phyloP scores from a whole-genome alignment of 352 stramenopile species.

The Phytophthora megakarya region DNA sequence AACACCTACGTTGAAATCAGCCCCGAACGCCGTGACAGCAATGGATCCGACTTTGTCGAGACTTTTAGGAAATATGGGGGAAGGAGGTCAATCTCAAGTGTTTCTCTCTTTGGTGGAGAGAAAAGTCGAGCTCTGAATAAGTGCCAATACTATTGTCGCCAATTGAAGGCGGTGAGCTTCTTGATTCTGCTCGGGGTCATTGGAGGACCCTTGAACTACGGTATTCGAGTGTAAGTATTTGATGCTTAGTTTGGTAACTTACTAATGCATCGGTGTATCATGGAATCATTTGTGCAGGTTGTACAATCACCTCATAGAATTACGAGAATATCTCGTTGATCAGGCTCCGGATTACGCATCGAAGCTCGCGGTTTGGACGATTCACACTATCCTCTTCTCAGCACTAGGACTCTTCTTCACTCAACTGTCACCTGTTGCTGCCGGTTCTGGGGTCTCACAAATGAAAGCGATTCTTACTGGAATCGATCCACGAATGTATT shows the following conservation, averaged over 20 bases:
- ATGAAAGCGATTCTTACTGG: constrained; percentile 91
- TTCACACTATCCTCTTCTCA: constrained; percentile 77
- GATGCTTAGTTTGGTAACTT: constrained; percentile 24
- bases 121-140: constrained; percentile 45
- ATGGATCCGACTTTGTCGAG: constrained; percentile 46
- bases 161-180: constrained; percentile 77
- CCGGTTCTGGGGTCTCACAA: constrained; percentile 82
- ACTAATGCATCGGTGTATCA: constrained; percentile 37
- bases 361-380: constrained; percentile 64
- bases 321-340: constrained; percentile 51
- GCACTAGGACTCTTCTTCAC: constrained; percentile 72
- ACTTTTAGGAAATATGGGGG: constrained; percentile 42
- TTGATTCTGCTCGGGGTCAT: constrained; percentile 83
- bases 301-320: constrained; percentile 44
- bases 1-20: constrained; percentile 28
- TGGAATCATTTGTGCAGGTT: constrained; percentile 31
- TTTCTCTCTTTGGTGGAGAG: constrained; percentile 71
- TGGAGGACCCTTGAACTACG: constrained; percentile 75
- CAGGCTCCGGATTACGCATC: constrained; percentile 33
- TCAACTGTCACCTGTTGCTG: constrained; percentile 67
- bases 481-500: constrained; percentile 79
- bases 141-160: constrained; percentile 57
- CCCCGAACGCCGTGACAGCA: constrained; percentile 22
- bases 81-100: constrained; percentile 51
- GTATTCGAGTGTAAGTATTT: constrained; percentile 57